Conservation (phyloP, 2,329 filamentous ascomycete species). For the Colletotrichum cordylinicola region DNA sequence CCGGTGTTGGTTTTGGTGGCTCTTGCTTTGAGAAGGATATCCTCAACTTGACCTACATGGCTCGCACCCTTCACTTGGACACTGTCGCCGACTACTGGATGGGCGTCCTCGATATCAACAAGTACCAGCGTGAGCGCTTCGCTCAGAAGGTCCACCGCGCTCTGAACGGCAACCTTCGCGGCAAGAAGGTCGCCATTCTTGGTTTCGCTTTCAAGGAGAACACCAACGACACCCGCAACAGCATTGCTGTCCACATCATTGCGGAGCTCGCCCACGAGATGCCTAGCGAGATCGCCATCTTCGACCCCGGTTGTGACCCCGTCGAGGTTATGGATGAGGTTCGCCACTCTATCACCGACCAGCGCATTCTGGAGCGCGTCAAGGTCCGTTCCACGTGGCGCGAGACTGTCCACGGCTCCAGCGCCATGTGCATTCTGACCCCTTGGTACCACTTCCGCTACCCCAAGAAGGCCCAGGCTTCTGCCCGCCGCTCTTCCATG, state of each 20-base stretch:
- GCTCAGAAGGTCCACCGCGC: conserved; percentile 68
- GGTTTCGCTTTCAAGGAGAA: conserved; percentile 85
- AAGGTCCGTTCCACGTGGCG: conserved; percentile 53
- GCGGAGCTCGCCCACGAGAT: conserved; percentile 69
- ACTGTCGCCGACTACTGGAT: conserved; percentile 81
- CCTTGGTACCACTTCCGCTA: conserved; percentile 59
- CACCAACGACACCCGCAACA: conserved; percentile 77
- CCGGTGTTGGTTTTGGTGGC: conserved; percentile 79
- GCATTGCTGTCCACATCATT: conserved; percentile 72
- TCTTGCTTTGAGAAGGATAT: conserved; percentile 86
- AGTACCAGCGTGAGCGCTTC: conserved; percentile 75
- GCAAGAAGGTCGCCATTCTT: conserved; percentile 75
- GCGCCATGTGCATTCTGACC: conserved; percentile 56
- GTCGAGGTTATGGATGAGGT: conserved; percentile 57
- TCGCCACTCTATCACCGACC: conserved; percentile 50
- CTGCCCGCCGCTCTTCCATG: conserved; percentile 20
- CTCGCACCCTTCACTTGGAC: conserved; percentile 70
- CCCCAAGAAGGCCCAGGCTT: conserved; percentile 24
- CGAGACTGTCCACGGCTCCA: conserved; percentile 20
- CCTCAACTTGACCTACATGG: conserved; percentile 74
- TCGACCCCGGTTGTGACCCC: conserved; percentile 68
- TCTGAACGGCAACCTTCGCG: conserved; percentile 71
- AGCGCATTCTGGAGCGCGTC: conserved; percentile 63
- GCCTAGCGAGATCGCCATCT: conserved; percentile 69
- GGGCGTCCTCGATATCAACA: conserved; percentile 77